A percentile compares a stretch with the other conserved stretches of the same genome.
These are phyloP conservation scores for Phaffia australis DNA, from an alignment of 768 basidiomycete species.

Conservation along the genomic window DNA sequence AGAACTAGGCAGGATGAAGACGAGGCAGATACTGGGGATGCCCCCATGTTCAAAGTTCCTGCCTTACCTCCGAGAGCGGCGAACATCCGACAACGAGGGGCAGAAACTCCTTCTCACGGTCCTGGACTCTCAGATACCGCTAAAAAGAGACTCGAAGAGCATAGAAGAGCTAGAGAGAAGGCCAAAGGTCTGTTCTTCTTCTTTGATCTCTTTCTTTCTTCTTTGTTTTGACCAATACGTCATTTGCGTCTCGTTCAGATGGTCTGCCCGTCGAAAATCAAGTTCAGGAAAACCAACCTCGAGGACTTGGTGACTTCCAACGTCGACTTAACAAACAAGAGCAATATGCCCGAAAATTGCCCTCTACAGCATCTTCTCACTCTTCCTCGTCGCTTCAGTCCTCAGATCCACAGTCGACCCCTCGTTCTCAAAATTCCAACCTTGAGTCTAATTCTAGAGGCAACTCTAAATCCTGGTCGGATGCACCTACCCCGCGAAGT, in stretches of 20 bases:
- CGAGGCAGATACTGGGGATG: conserved; percentile 35
- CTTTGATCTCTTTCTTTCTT: no score
- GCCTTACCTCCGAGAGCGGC: conserved; percentile 49
- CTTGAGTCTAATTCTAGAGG: conserved; percentile 13
- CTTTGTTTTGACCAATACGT: no score
- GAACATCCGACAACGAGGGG: conserved; percentile 62
- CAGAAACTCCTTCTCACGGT: conserved; percentile 87
- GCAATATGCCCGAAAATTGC: conserved; percentile 4
- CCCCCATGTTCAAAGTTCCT: conserved; percentile 85
- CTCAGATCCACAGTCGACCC: neutral
- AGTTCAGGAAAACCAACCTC: conserved; percentile 34
- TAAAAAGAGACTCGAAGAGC: conserved; percentile 61
- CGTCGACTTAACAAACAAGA: conserved; percentile 64
- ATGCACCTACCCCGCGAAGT: conserved; percentile 35
- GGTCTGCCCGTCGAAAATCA: conserved; percentile 18
- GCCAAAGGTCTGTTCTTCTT: conserved; percentile 48
- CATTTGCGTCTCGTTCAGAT: neutral
- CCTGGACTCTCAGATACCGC: conserved; percentile 75
- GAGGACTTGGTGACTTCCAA: conserved; percentile 85
- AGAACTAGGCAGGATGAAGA: conserved; percentile 55
- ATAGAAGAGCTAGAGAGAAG: conserved; percentile 58
- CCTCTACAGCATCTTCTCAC: neutral
- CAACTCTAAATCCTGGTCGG: conserved; percentile 34
- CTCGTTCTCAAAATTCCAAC: neutral
- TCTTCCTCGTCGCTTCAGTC: neutral